Conservation (phyloP, 768 basidiomycete genomes). For the Mycena polygramma region DNA sequence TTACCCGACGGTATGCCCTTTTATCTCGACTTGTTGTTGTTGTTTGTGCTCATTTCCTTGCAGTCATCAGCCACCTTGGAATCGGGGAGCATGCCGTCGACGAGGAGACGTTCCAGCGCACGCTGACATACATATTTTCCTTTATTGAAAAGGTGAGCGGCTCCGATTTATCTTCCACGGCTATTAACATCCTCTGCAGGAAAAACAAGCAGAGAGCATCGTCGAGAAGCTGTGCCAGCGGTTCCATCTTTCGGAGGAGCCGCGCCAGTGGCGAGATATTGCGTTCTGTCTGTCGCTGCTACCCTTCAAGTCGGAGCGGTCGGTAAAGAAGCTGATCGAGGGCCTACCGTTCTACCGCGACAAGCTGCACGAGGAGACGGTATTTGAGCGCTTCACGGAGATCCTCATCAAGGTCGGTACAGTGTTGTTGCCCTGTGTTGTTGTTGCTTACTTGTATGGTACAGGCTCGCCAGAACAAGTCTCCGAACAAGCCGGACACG, state of each 20-base stretch:
- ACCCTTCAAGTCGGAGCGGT: slow-evolving; percentile 97
- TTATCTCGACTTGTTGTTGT: background rate
- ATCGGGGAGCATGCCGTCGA: slow-evolving; percentile 92
- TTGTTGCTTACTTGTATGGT: slow-evolving; percentile 1
- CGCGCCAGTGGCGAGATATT: slow-evolving; percentile 97
- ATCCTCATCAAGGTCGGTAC: slow-evolving; percentile 85
- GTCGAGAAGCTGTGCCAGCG: slow-evolving; percentile 98
- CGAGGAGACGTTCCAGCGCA: slow-evolving; percentile 92
- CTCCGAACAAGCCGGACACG: slow-evolving; percentile 90
- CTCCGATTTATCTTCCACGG: background rate
- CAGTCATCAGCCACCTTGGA: slow-evolving; percentile 95
- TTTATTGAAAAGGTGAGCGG: slow-evolving; percentile 93
- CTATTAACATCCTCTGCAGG: slow-evolving; percentile 58
- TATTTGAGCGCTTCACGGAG: slow-evolving; percentile 87
- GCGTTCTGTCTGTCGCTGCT: slow-evolving; percentile 94
- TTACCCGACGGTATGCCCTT: slow-evolving; percentile 90
- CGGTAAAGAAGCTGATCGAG: slow-evolving; percentile 96
- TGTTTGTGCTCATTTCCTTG: too few species aligned
- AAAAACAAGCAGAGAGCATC: slow-evolving; percentile 97
- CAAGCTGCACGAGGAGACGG: slow-evolving; percentile 90
- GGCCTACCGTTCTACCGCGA: slow-evolving; percentile 94
- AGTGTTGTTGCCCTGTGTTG: background rate
- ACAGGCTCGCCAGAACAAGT: slow-evolving; percentile 91
- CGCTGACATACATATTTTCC: slow-evolving; percentile 94
- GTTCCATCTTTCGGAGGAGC: slow-evolving; percentile 88